These are phyloP conservation scores for Clarireedia monteithiana DNA, from an alignment of 2,329 filamentous ascomycete genomes.

Conservation along the genomic window DNA sequence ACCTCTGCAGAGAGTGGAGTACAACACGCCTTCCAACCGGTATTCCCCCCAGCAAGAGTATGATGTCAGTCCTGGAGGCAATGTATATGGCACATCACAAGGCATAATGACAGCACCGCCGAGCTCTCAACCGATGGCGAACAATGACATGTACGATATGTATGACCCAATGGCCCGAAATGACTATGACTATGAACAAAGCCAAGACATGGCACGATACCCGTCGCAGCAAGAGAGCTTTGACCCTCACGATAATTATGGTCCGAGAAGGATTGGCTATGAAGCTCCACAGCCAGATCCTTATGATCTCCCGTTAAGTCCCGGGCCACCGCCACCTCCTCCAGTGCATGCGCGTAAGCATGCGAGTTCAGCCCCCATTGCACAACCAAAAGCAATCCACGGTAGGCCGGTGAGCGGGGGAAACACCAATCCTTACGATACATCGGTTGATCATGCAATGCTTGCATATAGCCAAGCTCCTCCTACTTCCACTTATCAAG, in stretches of 20 bases:
- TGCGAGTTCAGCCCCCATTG: conserved; percentile 17
- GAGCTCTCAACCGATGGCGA: conserved; percentile 13
- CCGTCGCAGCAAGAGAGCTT: background rate
- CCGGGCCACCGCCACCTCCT: conserved; percentile 29
- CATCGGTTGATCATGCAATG: conserved; percentile 18
- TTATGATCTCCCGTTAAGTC: conserved; percentile 26
- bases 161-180: conserved; percentile 22
- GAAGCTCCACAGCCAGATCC: conserved; percentile 23
- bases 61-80: conserved; percentile 15
- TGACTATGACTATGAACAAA: conserved; percentile 21
- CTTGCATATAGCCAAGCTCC: conserved; percentile 18
- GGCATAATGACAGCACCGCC: conserved; percentile 10
- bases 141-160: conserved; percentile 21
- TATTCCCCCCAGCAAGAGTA: conserved; percentile 18
- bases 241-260: conserved; percentile 20
- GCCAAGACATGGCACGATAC: conserved; percentile 12
- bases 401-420: conserved; percentile 3
- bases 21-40: conserved; percentile 20
- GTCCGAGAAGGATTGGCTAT: conserved; percentile 19
- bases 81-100: conserved; percentile 17
- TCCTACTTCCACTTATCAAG: conserved; percentile 20
- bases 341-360: conserved; percentile 26
- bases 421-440: conserved; percentile 17
- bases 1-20: conserved; percentile 44
- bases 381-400: background rate